Evolutionary conservation across 2,329 filamentous ascomycete genomes (phyloP).

Genomic region (Colletotrichum simmondsii): DNA sequence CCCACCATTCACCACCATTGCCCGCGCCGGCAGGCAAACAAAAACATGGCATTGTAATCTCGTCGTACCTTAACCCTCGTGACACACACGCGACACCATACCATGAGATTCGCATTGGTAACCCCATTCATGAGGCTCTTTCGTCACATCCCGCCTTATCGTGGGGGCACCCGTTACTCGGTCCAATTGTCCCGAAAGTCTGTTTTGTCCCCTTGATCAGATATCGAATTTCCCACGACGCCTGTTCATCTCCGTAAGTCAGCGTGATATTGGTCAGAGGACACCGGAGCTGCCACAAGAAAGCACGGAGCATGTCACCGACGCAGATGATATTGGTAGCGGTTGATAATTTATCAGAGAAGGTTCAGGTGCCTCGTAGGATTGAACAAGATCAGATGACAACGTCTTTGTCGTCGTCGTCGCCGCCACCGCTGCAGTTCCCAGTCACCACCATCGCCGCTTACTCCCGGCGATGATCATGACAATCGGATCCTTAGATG

Average conservation of each 20-base stretch:
- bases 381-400: neutral
- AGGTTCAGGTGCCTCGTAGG: neutral
- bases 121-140: neutral
- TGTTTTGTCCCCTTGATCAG: neutral
- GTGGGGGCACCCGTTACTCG: neutral
- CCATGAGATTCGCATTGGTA: too few relatives aligned
- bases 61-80: neutral
- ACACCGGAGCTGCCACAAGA: neutral
- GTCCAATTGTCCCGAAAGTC: neutral
- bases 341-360: neutral
- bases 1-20: neutral
- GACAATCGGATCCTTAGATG: neutral
- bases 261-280: neutral
- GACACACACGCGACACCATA: neutral
- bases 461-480: neutral
- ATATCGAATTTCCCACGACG: neutral
- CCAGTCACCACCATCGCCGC: neutral
- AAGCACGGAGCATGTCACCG: too few relatives aligned
- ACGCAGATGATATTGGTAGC: neutral
- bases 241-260: neutral
- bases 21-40: constrained; percentile 23
- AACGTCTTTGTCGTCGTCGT: neutral
- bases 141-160: neutral
- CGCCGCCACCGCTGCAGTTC: too few relatives aligned
- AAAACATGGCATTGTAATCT: neutral